A percentile compares a stretch with the other conserved stretches of the same genome.
Conservation (phyloP, 2,329 filamentous ascomycete species). For the Xylogone sp. region DNA sequence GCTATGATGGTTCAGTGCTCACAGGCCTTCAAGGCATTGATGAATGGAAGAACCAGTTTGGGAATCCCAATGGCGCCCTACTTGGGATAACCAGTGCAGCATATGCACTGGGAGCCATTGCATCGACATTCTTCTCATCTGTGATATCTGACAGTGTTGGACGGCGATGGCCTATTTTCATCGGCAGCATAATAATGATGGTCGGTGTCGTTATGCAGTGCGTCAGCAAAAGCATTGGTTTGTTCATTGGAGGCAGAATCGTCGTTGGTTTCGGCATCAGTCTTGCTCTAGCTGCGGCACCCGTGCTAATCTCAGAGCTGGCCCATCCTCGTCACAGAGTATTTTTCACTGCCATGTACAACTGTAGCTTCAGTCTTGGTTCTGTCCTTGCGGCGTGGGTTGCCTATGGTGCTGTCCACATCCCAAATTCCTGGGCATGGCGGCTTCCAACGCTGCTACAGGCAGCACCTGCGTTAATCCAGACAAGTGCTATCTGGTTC, state of each 20-base stretch:
- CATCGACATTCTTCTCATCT: slow-evolving; percentile 47
- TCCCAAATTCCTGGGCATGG: slow-evolving; percentile 49
- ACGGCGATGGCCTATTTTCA: slow-evolving; percentile 51
- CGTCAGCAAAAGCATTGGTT: slow-evolving; percentile 39
- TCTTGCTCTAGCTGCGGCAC: slow-evolving; percentile 55
- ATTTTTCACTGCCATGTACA: slow-evolving; percentile 53
- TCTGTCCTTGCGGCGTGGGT: slow-evolving; percentile 53
- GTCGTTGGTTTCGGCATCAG: slow-evolving; percentile 54
- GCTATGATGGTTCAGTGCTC: neutral
- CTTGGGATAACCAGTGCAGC: slow-evolving; percentile 30
- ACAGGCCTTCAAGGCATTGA: slow-evolving; percentile 33
- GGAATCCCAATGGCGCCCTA: slow-evolving; percentile 24
- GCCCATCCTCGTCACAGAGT: slow-evolving; percentile 61
- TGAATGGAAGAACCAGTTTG: slow-evolving; percentile 31
- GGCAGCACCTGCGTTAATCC: slow-evolving; percentile 39
- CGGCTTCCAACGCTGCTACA: slow-evolving; percentile 54
- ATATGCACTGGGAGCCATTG: slow-evolving; percentile 40
- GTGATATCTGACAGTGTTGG: slow-evolving; percentile 49
- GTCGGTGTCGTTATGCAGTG: slow-evolving; percentile 47
- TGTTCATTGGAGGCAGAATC: slow-evolving; percentile 55
- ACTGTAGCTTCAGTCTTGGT: slow-evolving; percentile 43
- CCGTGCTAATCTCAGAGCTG: slow-evolving; percentile 61
- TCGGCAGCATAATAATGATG: slow-evolving; percentile 49
- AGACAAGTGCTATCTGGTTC: slow-evolving; percentile 44
- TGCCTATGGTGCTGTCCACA: slow-evolving; percentile 35